Base-by-base conservation (phyloP, 1,139 yeast genomes). In the Suhomyces atakaporum region DNA sequence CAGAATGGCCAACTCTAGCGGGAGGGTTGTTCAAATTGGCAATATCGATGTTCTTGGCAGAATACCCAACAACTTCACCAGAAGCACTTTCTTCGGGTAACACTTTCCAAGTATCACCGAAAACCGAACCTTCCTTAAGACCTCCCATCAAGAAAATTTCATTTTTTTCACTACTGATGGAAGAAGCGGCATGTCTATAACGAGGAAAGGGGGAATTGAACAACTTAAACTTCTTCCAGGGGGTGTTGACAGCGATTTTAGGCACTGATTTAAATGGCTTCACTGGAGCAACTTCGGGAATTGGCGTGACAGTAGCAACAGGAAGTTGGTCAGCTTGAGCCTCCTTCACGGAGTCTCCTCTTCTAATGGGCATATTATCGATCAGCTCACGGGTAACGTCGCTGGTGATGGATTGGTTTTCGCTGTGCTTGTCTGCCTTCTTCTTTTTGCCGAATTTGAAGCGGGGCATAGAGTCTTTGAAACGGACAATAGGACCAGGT, bases 1-100 rank as follows among this genome's bases (percentile, higher is more conserved):
- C 77, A 1, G 97, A 88, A 60, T 94, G 99, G 1, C 98, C 97
- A 5, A 92, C 97, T 51, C 98, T 79, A 19, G 98, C 97, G 13
- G 96, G 92, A 2, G 97, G 97, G 18, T 88, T 80, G 43, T 66
- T 70, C 44, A 59, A 60, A 51, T 69, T 70, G 25, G 60, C 64
- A 18, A 70, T 55, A 41, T 83, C 92, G 22, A 92, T 75, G 36
- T 79, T 78, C 40, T 76, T 75, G 3, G 95, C 84, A 9, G 71
- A 62, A 47, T 72, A 75, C 4, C 68, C 65, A 23, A 53, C 56
- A 16, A 58, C 43, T 21, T 56, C 53, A 26, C 51, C 50, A 10
- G 52, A 43, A 21, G 49, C 46, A 7, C 58, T 54, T 13, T 63
- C 63, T 31, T 67, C 68, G 8, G 84, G 82, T 34, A 67, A 63